Base-by-base conservation (phyloP, 2,329 filamentous ascomycete genomes). In the Stachybotrys elegans region DNA sequence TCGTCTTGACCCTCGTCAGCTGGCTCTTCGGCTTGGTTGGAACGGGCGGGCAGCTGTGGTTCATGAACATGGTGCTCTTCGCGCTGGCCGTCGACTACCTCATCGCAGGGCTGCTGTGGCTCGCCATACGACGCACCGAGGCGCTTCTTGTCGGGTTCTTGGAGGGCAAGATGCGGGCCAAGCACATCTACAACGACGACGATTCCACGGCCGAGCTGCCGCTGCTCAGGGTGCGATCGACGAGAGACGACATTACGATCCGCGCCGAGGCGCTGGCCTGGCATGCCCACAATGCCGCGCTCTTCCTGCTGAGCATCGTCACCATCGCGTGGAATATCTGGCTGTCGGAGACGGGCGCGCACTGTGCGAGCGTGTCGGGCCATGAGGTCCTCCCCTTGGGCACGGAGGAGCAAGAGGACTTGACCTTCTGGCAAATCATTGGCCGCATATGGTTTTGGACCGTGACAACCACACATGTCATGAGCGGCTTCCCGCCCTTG, bases 321-420 rank as follows among this genome's bases (percentile, higher is more conserved):
- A 61, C 69, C 2, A 71, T 72, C 17, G 69, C 60, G 55, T 73
- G 70, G 70, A 73, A 73, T 43, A 59, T 69, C 19, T 72, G 69
- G 70, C 53, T 72, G 2, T 71, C 70, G 2, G 62, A 63, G 0
- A 62, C 58, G 13, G 54, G 61, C 31, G 70, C 67, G 19, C 57
- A 62, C 47, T 73, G 70, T 42, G 43, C 35, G 11, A 22, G 29
- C 11, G 36, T 25, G 19, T 23, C 32, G 3, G n/a, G 41, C 6
- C 35, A 22, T 9, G 16, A 14, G 23, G 9, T n/a, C 16, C 13
- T 16, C 17, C 8, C 23, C 19, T 5, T 31, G 5, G 17, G 5
- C 1, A 20, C 37, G 12, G 23, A 23, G 20, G 32, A n/a, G 9
- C 7, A 5, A 5, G 14, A 22, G 12, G 16, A 21, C n/a, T 45